A percentile compares a stretch with the other conserved stretches of the same genome.
Evolutionary conservation across 2,329 filamentous ascomycete species (phyloP).

Genomic region (Aspergillus chevalieri): DNA sequence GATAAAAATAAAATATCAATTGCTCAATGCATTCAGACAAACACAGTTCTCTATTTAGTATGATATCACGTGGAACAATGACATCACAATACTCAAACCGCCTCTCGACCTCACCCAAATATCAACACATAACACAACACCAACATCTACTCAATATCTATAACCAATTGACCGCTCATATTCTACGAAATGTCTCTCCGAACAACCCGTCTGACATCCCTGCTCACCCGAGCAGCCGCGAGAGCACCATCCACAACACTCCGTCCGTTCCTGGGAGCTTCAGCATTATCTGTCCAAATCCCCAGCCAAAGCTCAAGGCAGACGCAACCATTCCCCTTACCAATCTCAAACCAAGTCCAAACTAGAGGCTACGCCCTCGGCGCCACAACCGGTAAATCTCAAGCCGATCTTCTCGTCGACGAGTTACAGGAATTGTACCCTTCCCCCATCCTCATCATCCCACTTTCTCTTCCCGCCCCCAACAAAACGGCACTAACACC

Average conservation of each 20-base stretch:
- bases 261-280: too few relatives aligned
- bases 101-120: background rate
- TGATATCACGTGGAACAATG: background rate
- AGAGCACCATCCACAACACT: background rate
- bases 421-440: slow-evolving; percentile 33
- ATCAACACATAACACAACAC: too few relatives aligned
- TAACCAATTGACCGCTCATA: background rate
- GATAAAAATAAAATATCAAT: background rate
- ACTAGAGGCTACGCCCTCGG: background rate
- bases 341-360: background rate
- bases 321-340: background rate
- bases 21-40: too few relatives aligned
- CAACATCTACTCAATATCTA: background rate
- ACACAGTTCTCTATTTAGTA: background rate
- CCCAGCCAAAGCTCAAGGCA: background rate
- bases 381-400: slow-evolving; percentile 16
- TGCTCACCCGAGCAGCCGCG: background rate
- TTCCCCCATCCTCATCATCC: background rate
- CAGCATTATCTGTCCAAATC: background rate
- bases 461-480: background rate
- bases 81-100: background rate
- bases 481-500: slow-evolving; percentile 4
- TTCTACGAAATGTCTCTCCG: background rate
- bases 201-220: background rate
- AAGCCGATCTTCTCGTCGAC: slow-evolving; percentile 29